Percentiles rank a stretch among this genome's conserved stretches.
Conservation (phyloP, 1,139 yeast species). For the Hansenula anomala region DNA sequence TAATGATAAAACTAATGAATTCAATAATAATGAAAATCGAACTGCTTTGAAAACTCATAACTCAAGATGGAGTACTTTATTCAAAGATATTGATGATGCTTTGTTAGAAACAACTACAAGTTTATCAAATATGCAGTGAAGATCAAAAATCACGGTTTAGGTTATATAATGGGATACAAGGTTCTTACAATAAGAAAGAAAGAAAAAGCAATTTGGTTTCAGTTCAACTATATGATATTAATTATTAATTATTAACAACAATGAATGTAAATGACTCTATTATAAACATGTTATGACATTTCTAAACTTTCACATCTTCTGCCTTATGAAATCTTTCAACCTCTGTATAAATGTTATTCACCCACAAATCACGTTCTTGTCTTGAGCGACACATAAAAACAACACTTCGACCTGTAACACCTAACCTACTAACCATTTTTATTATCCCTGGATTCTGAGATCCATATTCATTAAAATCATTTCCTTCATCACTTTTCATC, state of each 20-base stretch:
- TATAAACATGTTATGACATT: too few relatives aligned
- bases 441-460: constrained; percentile 37
- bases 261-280: too few relatives aligned
- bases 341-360: constrained; percentile 55
- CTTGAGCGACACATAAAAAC: constrained; percentile 79
- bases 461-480: background rate
- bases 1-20: background rate
- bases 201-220: too few relatives aligned
- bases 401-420: constrained; percentile 62
- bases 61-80: constrained; percentile 16
- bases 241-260: too few relatives aligned
- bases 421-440: constrained; percentile 47
- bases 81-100: constrained; percentile 20
- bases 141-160: too few relatives aligned
- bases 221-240: too few relatives aligned
- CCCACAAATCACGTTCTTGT: constrained; percentile 85
- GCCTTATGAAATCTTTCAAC: constrained; percentile 46
- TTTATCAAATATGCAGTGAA: background rate
- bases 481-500: constrained; percentile 6
- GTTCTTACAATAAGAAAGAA: too few relatives aligned
- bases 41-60: background rate
- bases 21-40: background rate
- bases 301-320: background rate
- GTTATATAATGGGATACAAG: too few relatives aligned
- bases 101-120: constrained; percentile 10